Evolutionary conservation across 306 rosid species (phyloP).

Genomic region (Dicorynia guianensis): DNA sequence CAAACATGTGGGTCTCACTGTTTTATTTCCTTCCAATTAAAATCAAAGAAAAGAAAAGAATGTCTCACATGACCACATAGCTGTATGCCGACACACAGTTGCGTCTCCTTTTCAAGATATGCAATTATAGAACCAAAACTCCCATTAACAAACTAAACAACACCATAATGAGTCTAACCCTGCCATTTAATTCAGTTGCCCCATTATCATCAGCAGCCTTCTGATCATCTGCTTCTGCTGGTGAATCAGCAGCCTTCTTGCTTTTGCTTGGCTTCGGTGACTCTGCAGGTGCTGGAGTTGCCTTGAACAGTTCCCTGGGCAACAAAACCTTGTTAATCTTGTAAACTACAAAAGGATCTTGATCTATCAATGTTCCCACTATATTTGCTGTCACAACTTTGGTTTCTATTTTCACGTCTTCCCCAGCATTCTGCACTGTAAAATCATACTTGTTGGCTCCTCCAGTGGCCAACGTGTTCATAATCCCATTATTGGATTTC

Average conservation of each 20-base stretch:
- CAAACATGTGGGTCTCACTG: constrained; percentile 42
- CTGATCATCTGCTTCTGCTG: constrained; percentile 50
- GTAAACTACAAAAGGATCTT: constrained; percentile 80
- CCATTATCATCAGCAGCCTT: constrained; percentile 64
- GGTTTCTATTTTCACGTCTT: constrained; percentile 74
- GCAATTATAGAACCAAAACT: constrained; percentile 53
- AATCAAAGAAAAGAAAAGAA: constrained; percentile 41
- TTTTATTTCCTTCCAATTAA: constrained; percentile 45
- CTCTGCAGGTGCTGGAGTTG: constrained; percentile 36
- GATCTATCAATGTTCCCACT: constrained; percentile 72
- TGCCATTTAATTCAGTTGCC: constrained; percentile 44
- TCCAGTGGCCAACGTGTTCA: constrained; percentile 87
- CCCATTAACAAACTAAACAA: constrained; percentile 61
- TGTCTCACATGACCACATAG: constrained; percentile 37
- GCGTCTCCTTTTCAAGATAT: background rate
- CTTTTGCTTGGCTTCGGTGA: constrained; percentile 30
- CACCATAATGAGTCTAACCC: constrained; percentile 50
- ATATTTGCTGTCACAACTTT: constrained; percentile 63
- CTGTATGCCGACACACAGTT: constrained; percentile 29
- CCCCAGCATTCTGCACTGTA: constrained; percentile 79
- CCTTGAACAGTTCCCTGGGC: constrained; percentile 82
- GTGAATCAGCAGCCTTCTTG: constrained; percentile 45
- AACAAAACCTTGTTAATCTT: constrained; percentile 72
- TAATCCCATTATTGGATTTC: constrained; percentile 75
- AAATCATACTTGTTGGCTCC: constrained; percentile 83